These are phyloP conservation scores for Acanthamoeba triangularis DNA, from an alignment of 208 protist genomes.

Conservation along the genomic window DNA sequence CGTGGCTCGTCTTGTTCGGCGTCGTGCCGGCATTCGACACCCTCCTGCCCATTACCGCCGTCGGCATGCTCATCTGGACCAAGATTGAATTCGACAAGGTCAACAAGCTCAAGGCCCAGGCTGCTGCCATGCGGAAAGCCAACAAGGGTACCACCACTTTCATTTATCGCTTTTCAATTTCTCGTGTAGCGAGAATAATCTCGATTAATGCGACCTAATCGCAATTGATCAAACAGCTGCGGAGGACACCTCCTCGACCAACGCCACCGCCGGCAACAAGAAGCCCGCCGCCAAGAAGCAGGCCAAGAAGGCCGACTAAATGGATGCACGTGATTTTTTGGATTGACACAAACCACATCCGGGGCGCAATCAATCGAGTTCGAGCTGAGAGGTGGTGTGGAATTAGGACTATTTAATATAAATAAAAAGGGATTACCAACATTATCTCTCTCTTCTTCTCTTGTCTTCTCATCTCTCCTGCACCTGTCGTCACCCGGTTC, in stretches of 20 bases:
- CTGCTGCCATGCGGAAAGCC: conserved; percentile 5
- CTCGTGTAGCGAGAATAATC: too few species aligned
- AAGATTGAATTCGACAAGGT: conserved; percentile 65
- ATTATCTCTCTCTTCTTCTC: background rate
- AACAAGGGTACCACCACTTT: background rate
- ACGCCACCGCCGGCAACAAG: background rate
- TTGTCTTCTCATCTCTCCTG: background rate
- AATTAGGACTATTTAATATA: background rate
- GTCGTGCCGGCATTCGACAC: conserved; percentile 52
- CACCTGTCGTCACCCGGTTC: background rate
- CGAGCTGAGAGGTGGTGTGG: too few species aligned
- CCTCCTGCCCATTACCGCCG: conserved; percentile 52
- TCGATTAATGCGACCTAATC: background rate
- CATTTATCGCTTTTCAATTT: background rate
- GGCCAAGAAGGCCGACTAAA: conserved; percentile 28
- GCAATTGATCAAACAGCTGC: background rate
- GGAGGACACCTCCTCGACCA: background rate
- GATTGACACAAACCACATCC: background rate
- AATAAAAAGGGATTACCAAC: background rate
- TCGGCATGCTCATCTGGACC: conserved; percentile 73
- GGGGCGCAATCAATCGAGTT: background rate
- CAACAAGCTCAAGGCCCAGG: conserved; percentile 22
- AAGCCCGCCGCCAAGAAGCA: background rate
- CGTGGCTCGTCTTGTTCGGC: conserved; percentile 59
- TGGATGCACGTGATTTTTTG: background rate